Conservation (phyloP, 1,139 yeast genomes). For the Debaryomyces subglobosus region DNA sequence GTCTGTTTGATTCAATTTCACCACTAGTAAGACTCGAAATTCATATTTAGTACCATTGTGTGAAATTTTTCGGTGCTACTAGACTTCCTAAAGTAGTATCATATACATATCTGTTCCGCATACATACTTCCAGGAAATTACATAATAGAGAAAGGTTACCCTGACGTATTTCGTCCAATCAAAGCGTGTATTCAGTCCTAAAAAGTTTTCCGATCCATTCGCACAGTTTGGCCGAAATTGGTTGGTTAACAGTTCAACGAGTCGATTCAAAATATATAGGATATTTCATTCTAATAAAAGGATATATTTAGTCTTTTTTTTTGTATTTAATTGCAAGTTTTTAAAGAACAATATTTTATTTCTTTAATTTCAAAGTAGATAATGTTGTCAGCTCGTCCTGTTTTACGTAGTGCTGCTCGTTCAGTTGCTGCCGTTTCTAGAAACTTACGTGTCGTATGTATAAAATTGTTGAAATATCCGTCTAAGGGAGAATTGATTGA, state of each 20-base stretch:
- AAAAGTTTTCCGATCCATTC: conserved; percentile 11
- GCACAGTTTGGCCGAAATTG: conserved; percentile 11
- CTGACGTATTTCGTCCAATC: conserved; percentile 6
- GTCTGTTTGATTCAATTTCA: not conserved
- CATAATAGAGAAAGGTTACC: conserved; percentile 3
- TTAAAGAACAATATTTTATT: conserved; percentile 15
- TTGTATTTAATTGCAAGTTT: conserved; percentile 6
- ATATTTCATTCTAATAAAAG: conserved; percentile 8
- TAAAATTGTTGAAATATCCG: conserved; percentile 11
- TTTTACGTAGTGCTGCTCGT: conserved; percentile 81
- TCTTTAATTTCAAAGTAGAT: conserved; percentile 17
- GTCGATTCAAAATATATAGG: conserved; percentile 8
- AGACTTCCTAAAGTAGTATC: conserved; percentile 9
- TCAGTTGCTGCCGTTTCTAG: conserved; percentile 70
- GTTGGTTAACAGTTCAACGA: conserved; percentile 11
- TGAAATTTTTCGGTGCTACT: conserved; percentile 7
- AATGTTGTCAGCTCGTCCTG: conserved; percentile 84
- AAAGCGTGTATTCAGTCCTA: conserved; percentile 4
- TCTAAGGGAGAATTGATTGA: conserved; percentile 1
- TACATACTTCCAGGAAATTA: not conserved
- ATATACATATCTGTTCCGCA: not conserved
- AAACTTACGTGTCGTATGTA: conserved; percentile 68
- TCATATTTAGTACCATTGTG: conserved; percentile 2
- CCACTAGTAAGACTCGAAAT: not conserved
- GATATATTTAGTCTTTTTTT: conserved; percentile 10